Base-by-base conservation (phyloP, 164 flowering plant species). In the Umbilicus rupestris region DNA sequence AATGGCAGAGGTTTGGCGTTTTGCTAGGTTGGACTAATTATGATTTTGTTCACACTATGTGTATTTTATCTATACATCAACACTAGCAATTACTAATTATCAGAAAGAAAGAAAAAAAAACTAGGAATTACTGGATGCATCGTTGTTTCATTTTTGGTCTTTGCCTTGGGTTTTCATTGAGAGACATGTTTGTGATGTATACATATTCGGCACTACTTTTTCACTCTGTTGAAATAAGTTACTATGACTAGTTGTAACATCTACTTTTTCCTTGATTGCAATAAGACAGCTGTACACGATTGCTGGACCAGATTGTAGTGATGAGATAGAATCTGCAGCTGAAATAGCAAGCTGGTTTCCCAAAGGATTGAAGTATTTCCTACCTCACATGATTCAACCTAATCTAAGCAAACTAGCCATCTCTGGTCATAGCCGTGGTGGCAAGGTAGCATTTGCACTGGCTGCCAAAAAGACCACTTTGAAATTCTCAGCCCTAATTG, bases 391-490 rank as follows among this genome's bases (percentile, higher is more conserved):
- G 19, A 83, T 89, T 5, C 59, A 63, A 1, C 81, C 88, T 24
- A 73, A 80, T 68, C 67, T 86, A 35, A 66, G 12, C 66, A 86
- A 86, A 70, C 76, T 87, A 10, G 88, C 73, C 26, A 71, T 91
- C 3, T 78, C 90, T 0, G 97, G 96, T 69, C 97, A 91, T 46
- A 89, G 92, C 59, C 81, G 96, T 0, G 96, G 98, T 2, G 98
- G 94, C 59, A 93, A 93, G 75, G 79, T 75, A 0, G 93, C 96
- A 11, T 90, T 92, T 66, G 92, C 88, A 0, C 72, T 87, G 0
- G 92, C 89, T n/a, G 68, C 87, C 0, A 52, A 42, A n/a, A 83
- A 78, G 68, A 46, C 83, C 9, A 50, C 77, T 3, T 24, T 80
- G 0, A 82, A 80, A 65, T 79, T 84, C 29, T 84, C 92, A 28